phyloP scores from a whole-genome alignment of 2,329 filamentous ascomycete genomes.

The Neonectria magnoliae region DNA sequence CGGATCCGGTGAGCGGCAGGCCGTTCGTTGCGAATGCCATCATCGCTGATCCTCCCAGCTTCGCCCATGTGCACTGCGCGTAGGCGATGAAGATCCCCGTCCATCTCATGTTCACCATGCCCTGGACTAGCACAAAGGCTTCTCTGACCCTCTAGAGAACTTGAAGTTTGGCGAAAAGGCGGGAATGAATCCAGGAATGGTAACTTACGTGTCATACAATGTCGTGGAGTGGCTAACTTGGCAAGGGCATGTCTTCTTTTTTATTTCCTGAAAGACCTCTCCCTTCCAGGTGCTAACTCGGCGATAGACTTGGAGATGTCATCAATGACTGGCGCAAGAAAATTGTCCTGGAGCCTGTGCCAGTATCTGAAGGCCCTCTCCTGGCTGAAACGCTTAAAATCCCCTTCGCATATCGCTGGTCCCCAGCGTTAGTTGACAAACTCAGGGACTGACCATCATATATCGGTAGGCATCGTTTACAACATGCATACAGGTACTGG shows the following conservation, averaged over 20 bases:
- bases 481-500: too few relatives aligned
- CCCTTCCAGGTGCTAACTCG: background rate
- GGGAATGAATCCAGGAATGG: constrained; percentile 59
- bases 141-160: constrained; percentile 78
- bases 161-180: constrained; percentile 61
- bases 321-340: constrained; percentile 34
- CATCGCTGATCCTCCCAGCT: constrained; percentile 62
- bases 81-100: constrained; percentile 56
- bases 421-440: constrained; percentile 72
- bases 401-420: constrained; percentile 85
- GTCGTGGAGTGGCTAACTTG: constrained; percentile 81
- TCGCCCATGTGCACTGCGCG: constrained; percentile 60
- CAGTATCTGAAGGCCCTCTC: constrained; percentile 72
- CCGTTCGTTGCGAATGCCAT: constrained; percentile 62
- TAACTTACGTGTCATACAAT: constrained; percentile 77
- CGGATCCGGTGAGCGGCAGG: constrained; percentile 20
- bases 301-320: constrained; percentile 30
- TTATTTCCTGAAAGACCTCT: background rate
- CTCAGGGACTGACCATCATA: constrained; percentile 71
- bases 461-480: constrained; percentile 55
- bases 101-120: constrained; percentile 70
- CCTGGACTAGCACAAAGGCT: constrained; percentile 79
- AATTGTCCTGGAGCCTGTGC: constrained; percentile 26
- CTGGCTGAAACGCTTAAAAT: constrained; percentile 73
- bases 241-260: constrained; percentile 63